Evolutionary conservation across 495 filamentous ascomycete species (phyloP), one percentile per base, ranked within the genome.

Genomic region (Daldinia concentrica): DNA sequence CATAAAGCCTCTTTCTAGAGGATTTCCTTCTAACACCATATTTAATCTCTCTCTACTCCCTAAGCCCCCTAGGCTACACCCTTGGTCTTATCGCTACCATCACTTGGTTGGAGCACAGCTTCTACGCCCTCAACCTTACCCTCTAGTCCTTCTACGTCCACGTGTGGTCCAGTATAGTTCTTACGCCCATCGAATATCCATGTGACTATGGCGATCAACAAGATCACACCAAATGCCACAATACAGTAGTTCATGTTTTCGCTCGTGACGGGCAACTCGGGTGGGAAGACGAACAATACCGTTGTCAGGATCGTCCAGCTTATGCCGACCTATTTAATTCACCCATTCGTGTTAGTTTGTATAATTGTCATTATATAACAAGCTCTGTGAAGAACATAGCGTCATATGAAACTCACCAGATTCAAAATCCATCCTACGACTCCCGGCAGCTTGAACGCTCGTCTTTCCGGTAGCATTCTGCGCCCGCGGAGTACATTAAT

Each of bases 171-270:
- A 4, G 80, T 86, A 76, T 88, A 93, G 73, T 92, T 90, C 81
- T 89, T 91, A 24, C 88, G 83, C 7, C 91, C 91, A 65, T 91
- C 90, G n/a, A 91, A 81, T 66, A 91, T 77, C 90, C 91, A 94
- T 65, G 90, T 89, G 26, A 91, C 71, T 0, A 82, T 77, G 26
- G 88, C 88, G 41, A 94, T 86, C 6, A 91, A 77, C 8, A 92
- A 71, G 15, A 93, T 87, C 45, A 93, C 88, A 12, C 83, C 85
- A 68, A 93, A 91, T 0, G 88, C 91, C 6, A 88, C 90, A 22
- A 93, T 83, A 73, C 88, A 90, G 76, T 92, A 92, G 78, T 90
- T 93, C 91, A 94, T 93, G 78, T 88, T 93, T 65, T 82, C 87
- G 7, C 84, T 88, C 0, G 87, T 90, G 0, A 88, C 88, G 1